Percentiles rank a stretch among this genome's conserved stretches.
These are phyloP conservation scores for Pichia insulana DNA, from an alignment of 805 yeast species.

Conservation along the genomic window DNA sequence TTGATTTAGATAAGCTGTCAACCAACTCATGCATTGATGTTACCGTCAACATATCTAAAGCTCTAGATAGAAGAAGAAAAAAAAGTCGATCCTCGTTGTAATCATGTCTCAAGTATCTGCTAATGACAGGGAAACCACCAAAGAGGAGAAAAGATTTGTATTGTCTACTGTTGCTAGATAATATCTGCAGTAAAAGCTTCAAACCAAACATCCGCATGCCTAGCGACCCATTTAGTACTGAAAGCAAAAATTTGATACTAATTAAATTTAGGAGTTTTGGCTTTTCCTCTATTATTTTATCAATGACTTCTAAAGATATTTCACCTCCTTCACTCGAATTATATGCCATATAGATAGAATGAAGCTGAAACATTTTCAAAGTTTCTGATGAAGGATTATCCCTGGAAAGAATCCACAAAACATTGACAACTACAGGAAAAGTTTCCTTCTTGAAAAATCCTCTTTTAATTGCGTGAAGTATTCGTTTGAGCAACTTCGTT, in stretches of 20 bases:
- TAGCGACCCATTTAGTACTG: conserved; percentile 37
- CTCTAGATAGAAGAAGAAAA: conserved; percentile 34
- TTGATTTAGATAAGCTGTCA: no score
- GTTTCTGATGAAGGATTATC: conserved; percentile 47
- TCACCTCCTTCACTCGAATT: conserved; percentile 22
- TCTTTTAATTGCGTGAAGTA: conserved; percentile 43
- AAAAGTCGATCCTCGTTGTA: conserved; percentile 42
- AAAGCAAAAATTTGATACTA: conserved; percentile 56
- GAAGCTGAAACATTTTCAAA: conserved; percentile 43
- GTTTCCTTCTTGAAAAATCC: conserved; percentile 30
- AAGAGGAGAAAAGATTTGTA: conserved; percentile 42
- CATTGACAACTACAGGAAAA: conserved; percentile 30
- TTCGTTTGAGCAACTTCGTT: conserved; percentile 36
- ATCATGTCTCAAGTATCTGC: conserved; percentile 36
- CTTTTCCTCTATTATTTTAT: conserved; percentile 32
- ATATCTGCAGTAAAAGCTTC: conserved; percentile 38
- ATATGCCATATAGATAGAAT: conserved; percentile 40
- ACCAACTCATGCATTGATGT: conserved; percentile 3
- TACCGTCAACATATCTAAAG: conserved; percentile 33
- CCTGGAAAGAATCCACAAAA: conserved; percentile 33
- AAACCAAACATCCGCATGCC: conserved; percentile 33
- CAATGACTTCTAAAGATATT: conserved; percentile 30
- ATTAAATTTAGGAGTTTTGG: conserved; percentile 41
- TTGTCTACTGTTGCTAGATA: conserved; percentile 37
- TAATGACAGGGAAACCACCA: conserved; percentile 43